phyloP scores from a whole-genome alignment of 73 alveolate species.

The Paramecium octaurelia region DNA sequence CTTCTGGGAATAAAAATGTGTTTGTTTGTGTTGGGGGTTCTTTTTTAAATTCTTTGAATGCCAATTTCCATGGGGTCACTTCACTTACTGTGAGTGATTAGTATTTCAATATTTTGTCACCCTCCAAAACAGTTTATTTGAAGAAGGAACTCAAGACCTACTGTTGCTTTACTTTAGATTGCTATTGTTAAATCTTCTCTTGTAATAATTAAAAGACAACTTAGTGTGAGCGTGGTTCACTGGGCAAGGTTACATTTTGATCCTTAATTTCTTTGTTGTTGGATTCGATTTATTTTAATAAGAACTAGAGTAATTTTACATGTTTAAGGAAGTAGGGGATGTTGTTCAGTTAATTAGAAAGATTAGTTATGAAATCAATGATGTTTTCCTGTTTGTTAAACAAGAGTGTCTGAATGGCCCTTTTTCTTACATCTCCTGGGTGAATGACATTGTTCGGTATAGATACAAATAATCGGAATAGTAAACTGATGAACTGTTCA shows the following conservation, averaged over 20 bases:
- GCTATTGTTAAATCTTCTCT: neutral
- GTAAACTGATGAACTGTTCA: neutral
- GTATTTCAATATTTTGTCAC: neutral
- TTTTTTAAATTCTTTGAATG: neutral
- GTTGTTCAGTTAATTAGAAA: neutral
- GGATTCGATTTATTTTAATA: neutral
- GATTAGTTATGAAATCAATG: neutral
- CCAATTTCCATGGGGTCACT: conserved; percentile 28
- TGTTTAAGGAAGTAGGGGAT: neutral
- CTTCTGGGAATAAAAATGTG: neutral
- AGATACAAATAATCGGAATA: neutral
- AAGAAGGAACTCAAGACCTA: neutral
- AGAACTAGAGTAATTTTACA: neutral
- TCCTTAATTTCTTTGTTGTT: neutral
- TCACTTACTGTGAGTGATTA: neutral
- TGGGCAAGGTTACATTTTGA: conserved; percentile 29
- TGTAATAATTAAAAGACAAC: neutral
- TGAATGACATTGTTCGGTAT: neutral
- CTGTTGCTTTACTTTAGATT: neutral
- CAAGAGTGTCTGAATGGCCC: neutral
- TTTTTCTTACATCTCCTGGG: conserved; percentile 43
- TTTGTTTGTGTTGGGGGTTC: neutral
- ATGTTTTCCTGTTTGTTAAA: conserved; percentile 6
- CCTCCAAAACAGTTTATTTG: conserved; percentile 7
- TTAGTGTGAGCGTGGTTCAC: conserved; percentile 15